Evolutionary conservation across 2,329 filamentous ascomycete genomes (phyloP), one percentile per base, ranked within the genome.

Genomic region (Chrysosporium queenslandicum): DNA sequence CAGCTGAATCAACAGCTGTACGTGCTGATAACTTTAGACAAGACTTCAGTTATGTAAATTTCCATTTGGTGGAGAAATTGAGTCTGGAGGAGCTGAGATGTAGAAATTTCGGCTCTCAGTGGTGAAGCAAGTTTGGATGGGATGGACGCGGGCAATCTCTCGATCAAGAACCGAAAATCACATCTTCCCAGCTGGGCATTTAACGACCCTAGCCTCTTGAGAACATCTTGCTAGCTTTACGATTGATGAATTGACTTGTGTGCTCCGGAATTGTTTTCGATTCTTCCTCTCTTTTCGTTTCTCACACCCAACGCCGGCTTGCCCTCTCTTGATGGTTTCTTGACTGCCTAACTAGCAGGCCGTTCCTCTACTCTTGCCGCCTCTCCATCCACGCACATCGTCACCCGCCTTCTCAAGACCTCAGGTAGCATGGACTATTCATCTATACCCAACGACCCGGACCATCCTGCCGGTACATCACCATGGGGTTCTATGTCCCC

Each of bases 401-500:
- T 7, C 34, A 32, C 18, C 30, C 18, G 14, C 34, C 23, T 21
- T 32, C 14, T 29, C 11, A 9, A 41, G 30, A 43, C 20, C 20
- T 30, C 16, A 14, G 18, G 14, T 2, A 56, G 40, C 46, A 86
- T 86, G 83, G 83, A 86, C 65, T 86, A 86, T 66, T 81, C 81
- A 52, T 66, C 73, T 30, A 70, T 79, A 48, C 71, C 75, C 50
- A 70, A 77, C 58, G 79, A 83, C 60, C 73, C 77, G 29, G 79
- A 81, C 51, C 74, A 79, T 62, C 76, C 78, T 41, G 72, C 72
- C 32, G 81, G 75, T 50, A 60, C 72, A 52, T 83, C 81, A 32
- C 83, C 83, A 50, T 86, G 83, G 83, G 75, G 70, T 20, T 81
- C 76, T 9, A 74, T 74, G 12, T 78, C 79, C 49, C 79, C 78